Base-by-base conservation (phyloP, 805 yeast genomes). In the Dipodascopsis uninucleata region DNA sequence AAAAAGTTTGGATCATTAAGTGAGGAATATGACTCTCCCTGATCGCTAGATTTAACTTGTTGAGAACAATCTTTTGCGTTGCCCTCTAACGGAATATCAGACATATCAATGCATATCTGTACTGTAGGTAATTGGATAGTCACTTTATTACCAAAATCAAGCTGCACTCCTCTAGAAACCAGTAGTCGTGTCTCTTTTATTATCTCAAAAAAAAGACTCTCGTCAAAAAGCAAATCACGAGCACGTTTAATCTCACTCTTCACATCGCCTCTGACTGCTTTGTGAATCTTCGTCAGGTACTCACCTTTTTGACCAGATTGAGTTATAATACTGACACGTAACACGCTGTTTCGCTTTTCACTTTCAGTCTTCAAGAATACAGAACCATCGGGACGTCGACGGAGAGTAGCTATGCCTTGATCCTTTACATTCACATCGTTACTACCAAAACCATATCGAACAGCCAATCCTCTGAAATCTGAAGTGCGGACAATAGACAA, bases 391-490 rank as follows among this genome's bases (percentile, higher is more conserved):
- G 61, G 51, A 25, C 74, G 65, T 44, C 81, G 78, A 37, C 78
- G 74, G 50, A 88, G 65, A 0, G 83, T 63, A 0, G 95, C 97
- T 33, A 82, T 65, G 2, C 97, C 97, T 52, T 76, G 74, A 56
- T 85, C 89, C 46, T 67, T 69, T 58, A 78, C 86, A 17, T 71
- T 76, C 1, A 95, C 85, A 0, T 97, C 98, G 0, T 95, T 79
- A 63, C 89, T 97, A 14, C 83, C 89, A 66, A 77, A 90, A 0
- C 97, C 97, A 60, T 84, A 93, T 57, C 85, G 86, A 28, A 90
- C 82, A 3, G 90, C 94, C 33, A 89, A 68, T 7, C 78, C 75
- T 16, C 78, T 71, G 0, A 72, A 62, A 5, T 72, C 71, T 5
- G 78, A 79, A 44, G 77, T 81, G 42, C 79, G 72, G 21, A 81